Percentiles rank a stretch among this genome's conserved stretches.
These are phyloP conservation scores for Acacia pycnantha DNA, from an alignment of 331 rosid species.

Conservation along the genomic window DNA sequence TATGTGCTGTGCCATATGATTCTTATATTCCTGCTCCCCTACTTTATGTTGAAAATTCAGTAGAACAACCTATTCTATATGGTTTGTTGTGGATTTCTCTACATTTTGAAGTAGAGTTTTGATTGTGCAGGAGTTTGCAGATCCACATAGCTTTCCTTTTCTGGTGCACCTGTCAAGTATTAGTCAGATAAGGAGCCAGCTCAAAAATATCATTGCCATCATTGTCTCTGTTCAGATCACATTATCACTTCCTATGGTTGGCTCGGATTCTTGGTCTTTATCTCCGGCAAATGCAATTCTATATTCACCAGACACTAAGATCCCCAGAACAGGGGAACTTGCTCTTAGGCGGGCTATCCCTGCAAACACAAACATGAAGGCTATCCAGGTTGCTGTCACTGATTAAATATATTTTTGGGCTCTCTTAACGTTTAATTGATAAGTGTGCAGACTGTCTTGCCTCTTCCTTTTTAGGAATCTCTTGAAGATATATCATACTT, in stretches of 20 bases:
- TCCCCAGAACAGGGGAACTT: constrained; percentile 62
- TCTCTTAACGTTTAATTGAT: constrained; percentile 9
- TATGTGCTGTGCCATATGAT: neutral
- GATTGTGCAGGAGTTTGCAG: constrained; percentile 52
- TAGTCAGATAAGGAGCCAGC: constrained; percentile 41
- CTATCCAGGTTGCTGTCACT: constrained; percentile 66
- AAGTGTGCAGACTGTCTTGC: constrained; percentile 16
- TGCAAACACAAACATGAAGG: constrained; percentile 82
- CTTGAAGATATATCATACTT: constrained; percentile 85
- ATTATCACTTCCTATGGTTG: constrained; percentile 16
- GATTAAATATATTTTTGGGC: neutral
- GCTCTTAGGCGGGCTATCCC: constrained; percentile 92
- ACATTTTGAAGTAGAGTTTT: constrained; percentile 40
- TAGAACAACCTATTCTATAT: neutral
- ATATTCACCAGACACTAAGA: constrained; percentile 19
- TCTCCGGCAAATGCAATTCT: constrained; percentile 16
- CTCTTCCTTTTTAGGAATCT: constrained; percentile 57
- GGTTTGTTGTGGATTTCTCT: neutral
- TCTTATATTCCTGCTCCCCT: neutral
- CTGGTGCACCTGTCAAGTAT: constrained; percentile 32
- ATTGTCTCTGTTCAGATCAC: constrained; percentile 9
- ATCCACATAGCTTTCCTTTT: constrained; percentile 24
- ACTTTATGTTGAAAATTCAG: neutral
- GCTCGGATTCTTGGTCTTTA: constrained; percentile 6
- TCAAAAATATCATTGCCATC: constrained; percentile 49